phyloP scores from a whole-genome alignment of 2,329 filamentous ascomycete species.

The Cytospora paraplurivora region DNA sequence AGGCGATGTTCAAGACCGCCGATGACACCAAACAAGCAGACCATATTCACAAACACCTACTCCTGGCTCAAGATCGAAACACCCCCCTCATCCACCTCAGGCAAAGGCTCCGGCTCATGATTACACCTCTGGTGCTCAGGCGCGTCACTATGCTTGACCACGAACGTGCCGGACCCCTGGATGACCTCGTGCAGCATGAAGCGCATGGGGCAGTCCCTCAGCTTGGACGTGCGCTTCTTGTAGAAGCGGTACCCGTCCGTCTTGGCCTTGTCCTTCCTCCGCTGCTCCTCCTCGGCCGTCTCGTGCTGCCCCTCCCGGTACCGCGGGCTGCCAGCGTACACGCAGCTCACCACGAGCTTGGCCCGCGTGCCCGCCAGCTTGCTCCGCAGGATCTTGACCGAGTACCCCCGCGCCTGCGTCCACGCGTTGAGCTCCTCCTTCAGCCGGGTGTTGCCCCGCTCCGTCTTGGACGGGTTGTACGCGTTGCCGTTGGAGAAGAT shows the following conservation, averaged over 20 bases:
- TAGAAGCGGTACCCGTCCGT: conserved; percentile 15
- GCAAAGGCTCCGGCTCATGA: conserved; percentile 20
- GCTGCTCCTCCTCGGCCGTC: conserved; percentile 17
- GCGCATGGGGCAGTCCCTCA: conserved; percentile 24
- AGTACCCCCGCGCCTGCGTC: conserved; percentile 27
- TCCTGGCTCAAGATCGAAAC: background rate
- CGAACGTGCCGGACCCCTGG: conserved; percentile 20
- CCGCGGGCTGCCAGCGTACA: conserved; percentile 13
- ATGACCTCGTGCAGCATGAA: conserved; percentile 26
- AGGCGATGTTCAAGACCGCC: background rate
- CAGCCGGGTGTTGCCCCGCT: conserved; percentile 12
- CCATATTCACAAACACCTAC: background rate
- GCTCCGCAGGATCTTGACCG: conserved; percentile 26
- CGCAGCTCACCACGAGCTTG: conserved; percentile 29
- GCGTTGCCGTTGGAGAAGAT: conserved; percentile 26
- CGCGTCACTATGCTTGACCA: conserved; percentile 18
- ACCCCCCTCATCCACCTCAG: background rate
- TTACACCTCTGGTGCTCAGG: conserved; percentile 22
- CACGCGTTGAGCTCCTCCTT: conserved; percentile 26
- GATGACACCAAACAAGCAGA: background rate
- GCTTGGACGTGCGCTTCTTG: conserved; percentile 23
- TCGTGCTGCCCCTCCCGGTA: conserved; percentile 3
- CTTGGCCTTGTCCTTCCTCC: conserved; percentile 10
- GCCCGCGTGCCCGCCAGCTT: conserved; percentile 22
- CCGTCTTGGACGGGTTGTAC: conserved; percentile 14